phyloP scores from a whole-genome alignment of 2,329 filamentous ascomycete genomes.

The Exophiala xenobiotica region DNA sequence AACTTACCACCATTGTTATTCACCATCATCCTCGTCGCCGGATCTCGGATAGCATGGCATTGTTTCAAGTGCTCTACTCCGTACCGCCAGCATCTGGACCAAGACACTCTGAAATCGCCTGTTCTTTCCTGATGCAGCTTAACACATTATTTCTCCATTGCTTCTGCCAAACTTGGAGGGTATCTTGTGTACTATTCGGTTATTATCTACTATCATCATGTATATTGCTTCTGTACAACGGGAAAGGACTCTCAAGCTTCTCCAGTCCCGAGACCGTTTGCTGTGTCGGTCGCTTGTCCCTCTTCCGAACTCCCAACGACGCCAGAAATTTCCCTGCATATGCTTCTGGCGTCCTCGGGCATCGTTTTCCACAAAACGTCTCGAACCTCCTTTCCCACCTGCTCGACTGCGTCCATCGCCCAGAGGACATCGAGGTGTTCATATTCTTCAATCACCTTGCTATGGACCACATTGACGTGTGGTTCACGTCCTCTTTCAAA shows the following conservation, averaged over 20 bases:
- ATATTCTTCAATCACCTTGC: slow-evolving; percentile 79
- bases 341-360: slow-evolving; percentile 52
- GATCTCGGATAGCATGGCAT: neutral
- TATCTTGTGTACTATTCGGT: no score
- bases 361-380: slow-evolving; percentile 82
- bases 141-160: neutral
- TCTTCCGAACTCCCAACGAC: slow-evolving; percentile 50
- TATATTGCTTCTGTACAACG: slow-evolving; percentile 1
- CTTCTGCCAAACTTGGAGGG: no score
- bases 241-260: neutral
- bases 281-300: neutral
- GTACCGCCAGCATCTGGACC: neutral
- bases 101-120: neutral
- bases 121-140: neutral
- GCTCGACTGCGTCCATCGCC: slow-evolving; percentile 83
- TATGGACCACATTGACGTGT: slow-evolving; percentile 74
- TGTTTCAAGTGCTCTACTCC: no score
- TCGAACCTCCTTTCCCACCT: slow-evolving; percentile 77
- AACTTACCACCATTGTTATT: neutral
- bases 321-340: slow-evolving; percentile 64
- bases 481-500: slow-evolving; percentile 79
- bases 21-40: neutral
- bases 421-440: slow-evolving; percentile 94
- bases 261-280: neutral
- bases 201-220: no score